These are phyloP conservation scores for Rostrohypoxylon terebratum DNA, from an alignment of 495 filamentous ascomycete species.

Conservation along the genomic window DNA sequence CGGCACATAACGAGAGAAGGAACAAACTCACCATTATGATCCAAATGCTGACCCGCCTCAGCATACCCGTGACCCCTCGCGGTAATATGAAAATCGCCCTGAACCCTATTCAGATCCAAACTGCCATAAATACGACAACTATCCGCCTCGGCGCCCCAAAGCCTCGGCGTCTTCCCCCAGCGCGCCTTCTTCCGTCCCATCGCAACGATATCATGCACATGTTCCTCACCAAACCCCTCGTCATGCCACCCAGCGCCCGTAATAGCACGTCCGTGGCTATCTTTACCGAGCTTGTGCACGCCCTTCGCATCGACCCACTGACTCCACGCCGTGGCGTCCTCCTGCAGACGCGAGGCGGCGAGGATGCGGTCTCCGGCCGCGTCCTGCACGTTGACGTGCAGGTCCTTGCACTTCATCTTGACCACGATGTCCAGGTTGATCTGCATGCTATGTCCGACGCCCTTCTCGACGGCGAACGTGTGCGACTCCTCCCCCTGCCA, in stretches of 20 bases:
- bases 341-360: slow-evolving; percentile 77
- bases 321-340: slow-evolving; percentile 81
- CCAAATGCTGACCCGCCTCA: slow-evolving; percentile 82
- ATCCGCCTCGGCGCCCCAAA: slow-evolving; percentile 66
- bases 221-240: slow-evolving; percentile 73
- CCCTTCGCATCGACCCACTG: slow-evolving; percentile 82
- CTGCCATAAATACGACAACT: slow-evolving; percentile 92
- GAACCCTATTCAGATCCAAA: slow-evolving; percentile 92
- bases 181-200: slow-evolving; percentile 66
- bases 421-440: slow-evolving; percentile 96
- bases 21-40: slow-evolving; percentile 75
- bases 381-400: slow-evolving; percentile 98
- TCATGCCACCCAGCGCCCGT: slow-evolving; percentile 70
- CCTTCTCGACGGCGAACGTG: slow-evolving; percentile 94
- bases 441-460: slow-evolving; percentile 85
- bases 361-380: slow-evolving; percentile 91
- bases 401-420: slow-evolving; percentile 86
- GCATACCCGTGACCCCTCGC: slow-evolving; percentile 93
- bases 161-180: slow-evolving; percentile 78
- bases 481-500: slow-evolving; percentile 84
- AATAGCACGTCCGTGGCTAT: slow-evolving; percentile 58
- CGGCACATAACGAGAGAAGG: not conserved
- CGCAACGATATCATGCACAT: slow-evolving; percentile 78
- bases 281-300: slow-evolving; percentile 72
- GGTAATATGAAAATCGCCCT: slow-evolving; percentile 98